A percentile compares a stretch with the other conserved stretches of the same genome.
phyloP scores from a whole-genome alignment of 2,329 filamentous ascomycete species.

The Neurospora sp. region DNA sequence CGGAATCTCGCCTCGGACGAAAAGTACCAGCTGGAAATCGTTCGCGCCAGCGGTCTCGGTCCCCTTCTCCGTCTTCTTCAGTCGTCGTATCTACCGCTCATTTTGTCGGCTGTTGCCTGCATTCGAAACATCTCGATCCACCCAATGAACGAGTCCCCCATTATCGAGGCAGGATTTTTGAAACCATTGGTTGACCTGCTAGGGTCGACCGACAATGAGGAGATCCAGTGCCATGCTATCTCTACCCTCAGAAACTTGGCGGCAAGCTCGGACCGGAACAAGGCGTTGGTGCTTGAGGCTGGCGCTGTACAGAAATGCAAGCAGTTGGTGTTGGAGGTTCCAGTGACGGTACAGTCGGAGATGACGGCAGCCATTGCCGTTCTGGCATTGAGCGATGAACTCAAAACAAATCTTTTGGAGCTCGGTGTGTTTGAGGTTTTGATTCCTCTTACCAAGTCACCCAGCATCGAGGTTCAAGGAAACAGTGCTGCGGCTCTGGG shows the following conservation, averaged over 20 bases:
- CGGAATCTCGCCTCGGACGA: constrained; percentile 95
- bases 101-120: constrained; percentile 92
- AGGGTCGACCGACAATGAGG: constrained; percentile 92
- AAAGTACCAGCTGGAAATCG: constrained; percentile 97
- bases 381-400: constrained; percentile 85
- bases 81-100: constrained; percentile 90
- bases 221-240: constrained; percentile 98
- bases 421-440: constrained; percentile 93
- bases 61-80: constrained; percentile 84
- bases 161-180: constrained; percentile 94
- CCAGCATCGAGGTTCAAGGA: constrained; percentile 95
- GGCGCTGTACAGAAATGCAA: constrained; percentile 98
- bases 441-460: constrained; percentile 87
- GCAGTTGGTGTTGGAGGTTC: constrained; percentile 85
- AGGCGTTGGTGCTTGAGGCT: constrained; percentile 91
- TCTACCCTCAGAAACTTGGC: constrained; percentile 92
- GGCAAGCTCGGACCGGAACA: constrained; percentile 94
- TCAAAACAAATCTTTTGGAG: constrained; percentile 83
- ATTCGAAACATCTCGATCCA: constrained; percentile 99
- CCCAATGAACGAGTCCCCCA: constrained; percentile 92
- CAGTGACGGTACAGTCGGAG: constrained; percentile 90
- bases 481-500: constrained; percentile 95
- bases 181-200: constrained; percentile 88
- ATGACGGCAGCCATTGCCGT: constrained; percentile 99
- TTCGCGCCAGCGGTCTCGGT: constrained; percentile 73